Base-by-base conservation (phyloP, 192 early-diverging fungal species). In the Coemansia sp. region DNA sequence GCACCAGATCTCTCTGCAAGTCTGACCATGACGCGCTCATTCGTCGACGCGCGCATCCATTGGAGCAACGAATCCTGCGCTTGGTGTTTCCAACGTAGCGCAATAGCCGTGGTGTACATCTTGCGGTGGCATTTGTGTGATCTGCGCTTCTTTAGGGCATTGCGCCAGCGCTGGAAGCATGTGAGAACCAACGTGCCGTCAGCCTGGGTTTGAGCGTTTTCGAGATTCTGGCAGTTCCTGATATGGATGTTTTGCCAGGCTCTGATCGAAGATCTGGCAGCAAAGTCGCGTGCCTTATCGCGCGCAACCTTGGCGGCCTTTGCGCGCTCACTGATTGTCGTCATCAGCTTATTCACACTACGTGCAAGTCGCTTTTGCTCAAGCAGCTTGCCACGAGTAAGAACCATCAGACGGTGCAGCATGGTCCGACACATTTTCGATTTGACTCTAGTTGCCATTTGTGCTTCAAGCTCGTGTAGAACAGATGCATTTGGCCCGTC, bases 71-170 rank as follows among this genome's bases (percentile, higher is more conserved):
- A 44, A 13, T 33, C 39, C 5, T 64, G 67, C 15, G 67, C 53
- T 52, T 77, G 64, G 40, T 61, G 63, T 34, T 69, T 63, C 73
- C 73, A 76, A 13, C 73, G 58, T 33, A 76, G 69, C 2, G 60
- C 64, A 23, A 66, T 27, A 1, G 67, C 73, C 9, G 12, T 47
- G 49, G 53, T 38, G 24, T 52, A 58, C 48, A 69, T n/a, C 21
- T 33, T 45, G 3, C 47, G 39, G 11, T 23, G 24, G 7, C 59
- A 41, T 46, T 47, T 17, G n/a, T 39, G 27, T n/a, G 45, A 12
- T 9, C 9, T 8, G 25, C 22, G 30, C 7, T 27, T 33, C 49
- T 47, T 53, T 30, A 14, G 13, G 55, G 44, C 25, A 24, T 41
- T 34, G 37, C 51, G 21, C 73, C 73, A 70, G 42, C 49, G 59